These are phyloP conservation scores for Hagleromyces aurorensis DNA, from an alignment of 805 yeast species.

Conservation along the genomic window DNA sequence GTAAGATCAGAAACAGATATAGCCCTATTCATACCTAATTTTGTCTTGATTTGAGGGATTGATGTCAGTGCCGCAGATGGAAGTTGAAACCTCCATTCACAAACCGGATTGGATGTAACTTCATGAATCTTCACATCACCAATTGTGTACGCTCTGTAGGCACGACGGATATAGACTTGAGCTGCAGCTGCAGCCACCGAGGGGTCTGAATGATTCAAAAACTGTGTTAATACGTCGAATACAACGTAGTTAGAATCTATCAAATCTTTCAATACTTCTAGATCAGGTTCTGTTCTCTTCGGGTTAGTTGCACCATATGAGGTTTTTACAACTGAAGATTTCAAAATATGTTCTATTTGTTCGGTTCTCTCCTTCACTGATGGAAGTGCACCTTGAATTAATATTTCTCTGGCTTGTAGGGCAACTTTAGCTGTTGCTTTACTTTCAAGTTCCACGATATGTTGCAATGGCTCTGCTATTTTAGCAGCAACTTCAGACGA, in stretches of 20 bases:
- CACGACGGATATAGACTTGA: conserved; percentile 92
- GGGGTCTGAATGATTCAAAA: conserved; percentile 73
- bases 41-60: conserved; percentile 42
- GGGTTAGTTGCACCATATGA: conserved; percentile 78
- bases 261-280: conserved; percentile 76
- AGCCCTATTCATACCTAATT: conserved; percentile 65
- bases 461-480: conserved; percentile 64
- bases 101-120: conserved; percentile 51
- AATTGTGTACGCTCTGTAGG: conserved; percentile 91
- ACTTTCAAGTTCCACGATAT: conserved; percentile 80
- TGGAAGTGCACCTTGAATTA: conserved; percentile 95
- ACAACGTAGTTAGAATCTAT: conserved; percentile 95
- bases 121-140: conserved; percentile 61
- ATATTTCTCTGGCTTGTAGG: conserved; percentile 88
- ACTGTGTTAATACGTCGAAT: conserved; percentile 91
- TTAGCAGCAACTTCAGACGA: conserved; percentile 60
- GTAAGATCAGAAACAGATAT: conserved; percentile 90
- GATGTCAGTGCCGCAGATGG: conserved; percentile 78
- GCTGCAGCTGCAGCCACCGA: conserved; percentile 94
- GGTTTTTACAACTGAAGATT: conserved; percentile 83
- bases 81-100: conserved; percentile 83
- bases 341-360: conserved; percentile 92
- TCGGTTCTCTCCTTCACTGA: conserved; percentile 93
- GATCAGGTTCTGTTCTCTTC: conserved; percentile 73
- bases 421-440: conserved; percentile 91